These are phyloP conservation scores for Phytophthora colocasiae DNA, from an alignment of 352 stramenopile species.

Conservation along the genomic window DNA sequence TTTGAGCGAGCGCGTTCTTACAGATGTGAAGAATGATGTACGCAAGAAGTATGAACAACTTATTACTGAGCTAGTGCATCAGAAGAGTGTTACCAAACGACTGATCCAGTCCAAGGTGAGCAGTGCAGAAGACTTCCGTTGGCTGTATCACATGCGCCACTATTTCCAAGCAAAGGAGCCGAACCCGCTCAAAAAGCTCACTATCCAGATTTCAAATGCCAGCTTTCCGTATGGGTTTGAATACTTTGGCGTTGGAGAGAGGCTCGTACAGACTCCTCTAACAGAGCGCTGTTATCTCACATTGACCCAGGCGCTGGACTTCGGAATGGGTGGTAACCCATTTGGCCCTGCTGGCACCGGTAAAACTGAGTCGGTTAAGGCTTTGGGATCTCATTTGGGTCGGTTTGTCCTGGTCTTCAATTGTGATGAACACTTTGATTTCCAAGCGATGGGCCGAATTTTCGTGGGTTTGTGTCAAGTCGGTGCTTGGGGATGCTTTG, in stretches of 20 bases:
- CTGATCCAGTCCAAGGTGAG: slow-evolving; percentile 89
- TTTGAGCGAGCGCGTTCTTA: slow-evolving; percentile 96
- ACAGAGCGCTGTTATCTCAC: slow-evolving; percentile 99
- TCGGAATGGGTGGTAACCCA: slow-evolving; percentile 98
- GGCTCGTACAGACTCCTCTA: slow-evolving; percentile 99
- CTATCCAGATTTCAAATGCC: slow-evolving; percentile 98
- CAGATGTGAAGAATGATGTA: slow-evolving; percentile 94
- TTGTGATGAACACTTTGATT: slow-evolving; percentile 99
- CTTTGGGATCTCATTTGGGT: slow-evolving; percentile 97
- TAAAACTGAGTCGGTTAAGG: slow-evolving; percentile 99
- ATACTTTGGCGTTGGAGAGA: slow-evolving; percentile 99
- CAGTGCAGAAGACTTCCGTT: slow-evolving; percentile 96
- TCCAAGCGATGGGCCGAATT: slow-evolving; percentile 99
- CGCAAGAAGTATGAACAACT: slow-evolving; percentile 99
- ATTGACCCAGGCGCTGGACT: slow-evolving; percentile 98
- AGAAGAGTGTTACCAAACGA: slow-evolving; percentile 97
- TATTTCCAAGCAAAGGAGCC: slow-evolving; percentile 93
- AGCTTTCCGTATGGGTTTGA: slow-evolving; percentile 99
- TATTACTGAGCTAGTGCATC: slow-evolving; percentile 99
- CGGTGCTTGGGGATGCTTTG: slow-evolving; percentile 99
- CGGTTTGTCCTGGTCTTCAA: slow-evolving; percentile 99
- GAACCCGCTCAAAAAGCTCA: slow-evolving; percentile 93
- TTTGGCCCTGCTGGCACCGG: slow-evolving; percentile 99
- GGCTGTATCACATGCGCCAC: slow-evolving; percentile 99
- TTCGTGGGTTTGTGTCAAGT: slow-evolving; percentile 99